Conservation (phyloP, 352 stramenopile species). For the Globisporangium takayamanum region DNA sequence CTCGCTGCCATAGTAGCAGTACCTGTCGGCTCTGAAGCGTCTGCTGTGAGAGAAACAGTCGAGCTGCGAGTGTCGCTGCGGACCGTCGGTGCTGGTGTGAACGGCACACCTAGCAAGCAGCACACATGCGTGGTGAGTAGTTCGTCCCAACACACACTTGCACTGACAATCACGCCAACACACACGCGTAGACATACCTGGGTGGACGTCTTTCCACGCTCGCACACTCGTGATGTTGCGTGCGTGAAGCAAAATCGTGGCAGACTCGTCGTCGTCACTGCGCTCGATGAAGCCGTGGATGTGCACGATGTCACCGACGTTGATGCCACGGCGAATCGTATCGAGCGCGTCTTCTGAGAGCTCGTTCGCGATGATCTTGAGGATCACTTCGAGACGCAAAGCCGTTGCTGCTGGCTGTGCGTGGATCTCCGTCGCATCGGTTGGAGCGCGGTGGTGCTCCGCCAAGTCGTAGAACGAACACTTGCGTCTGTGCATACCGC, state of each 20-base stretch:
- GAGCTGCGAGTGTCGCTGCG: conserved; percentile 11
- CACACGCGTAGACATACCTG: conserved; percentile 11
- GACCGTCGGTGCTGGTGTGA: conserved; percentile 48
- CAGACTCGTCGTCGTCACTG: conserved; percentile 7
- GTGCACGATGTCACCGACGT: conserved; percentile 62
- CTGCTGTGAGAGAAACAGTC: not conserved
- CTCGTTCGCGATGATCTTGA: conserved; percentile 69
- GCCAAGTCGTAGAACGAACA: conserved; percentile 77
- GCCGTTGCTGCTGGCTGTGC: conserved; percentile 8
- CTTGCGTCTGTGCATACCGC: conserved; percentile 29
- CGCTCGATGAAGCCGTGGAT: conserved; percentile 55
- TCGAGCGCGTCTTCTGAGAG: conserved; percentile 60
- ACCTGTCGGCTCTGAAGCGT: no score
- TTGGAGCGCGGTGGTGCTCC: not conserved
- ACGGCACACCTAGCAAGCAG: conserved; percentile 25
- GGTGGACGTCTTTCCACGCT: conserved; percentile 51
- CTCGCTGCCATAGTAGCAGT: conserved; percentile 1
- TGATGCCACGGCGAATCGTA: conserved; percentile 49
- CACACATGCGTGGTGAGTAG: not conserved
- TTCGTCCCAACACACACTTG: not conserved
- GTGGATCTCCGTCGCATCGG: conserved; percentile 3
- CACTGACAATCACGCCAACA: not conserved
- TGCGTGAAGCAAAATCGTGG: conserved; percentile 36
- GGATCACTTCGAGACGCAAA: conserved; percentile 61
- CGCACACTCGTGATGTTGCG: conserved; percentile 28